These are phyloP conservation scores for Chaetomium globosum DNA, from an alignment of 2,329 filamentous ascomycete species.

Conservation along the genomic window DNA sequence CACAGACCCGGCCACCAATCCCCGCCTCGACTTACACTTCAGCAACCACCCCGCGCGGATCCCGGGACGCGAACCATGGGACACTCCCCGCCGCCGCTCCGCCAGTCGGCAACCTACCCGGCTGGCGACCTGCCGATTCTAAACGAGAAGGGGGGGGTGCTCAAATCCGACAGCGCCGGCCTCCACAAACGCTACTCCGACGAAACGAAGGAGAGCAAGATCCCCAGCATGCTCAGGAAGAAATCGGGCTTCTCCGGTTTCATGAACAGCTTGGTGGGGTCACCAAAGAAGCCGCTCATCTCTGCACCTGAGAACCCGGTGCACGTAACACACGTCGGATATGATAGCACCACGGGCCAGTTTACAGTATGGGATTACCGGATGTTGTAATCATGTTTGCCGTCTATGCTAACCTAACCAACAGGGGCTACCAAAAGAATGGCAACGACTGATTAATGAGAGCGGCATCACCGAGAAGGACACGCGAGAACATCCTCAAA, in stretches of 20 bases:
- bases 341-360: constrained; percentile 92
- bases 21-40: constrained; percentile 41
- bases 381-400: constrained; percentile 19
- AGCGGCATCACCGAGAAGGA: constrained; percentile 96
- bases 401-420: constrained; percentile 27
- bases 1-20: constrained; percentile 20
- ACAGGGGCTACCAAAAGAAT: constrained; percentile 93
- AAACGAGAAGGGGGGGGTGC: constrained; percentile 49
- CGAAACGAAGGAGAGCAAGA: constrained; percentile 67
- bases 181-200: constrained; percentile 76
- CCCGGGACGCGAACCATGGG: constrained; percentile 56
- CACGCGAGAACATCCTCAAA: constrained; percentile 91
- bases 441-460: constrained; percentile 93
- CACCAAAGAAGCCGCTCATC: constrained; percentile 87
- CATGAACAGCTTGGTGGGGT: constrained; percentile 79
- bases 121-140: constrained; percentile 54
- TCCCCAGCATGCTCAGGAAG: constrained; percentile 66
- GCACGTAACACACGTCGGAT: constrained; percentile 96
- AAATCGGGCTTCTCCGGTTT: constrained; percentile 88
- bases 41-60: constrained; percentile 51
- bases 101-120: constrained; percentile 69
- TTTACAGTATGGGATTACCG: constrained; percentile 71
- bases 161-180: constrained; percentile 51
- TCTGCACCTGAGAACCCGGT: constrained; percentile 98
- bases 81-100: constrained; percentile 58